Conservation (phyloP, 345 rosid genomes). For the Eucalyptus guilfoylei region DNA sequence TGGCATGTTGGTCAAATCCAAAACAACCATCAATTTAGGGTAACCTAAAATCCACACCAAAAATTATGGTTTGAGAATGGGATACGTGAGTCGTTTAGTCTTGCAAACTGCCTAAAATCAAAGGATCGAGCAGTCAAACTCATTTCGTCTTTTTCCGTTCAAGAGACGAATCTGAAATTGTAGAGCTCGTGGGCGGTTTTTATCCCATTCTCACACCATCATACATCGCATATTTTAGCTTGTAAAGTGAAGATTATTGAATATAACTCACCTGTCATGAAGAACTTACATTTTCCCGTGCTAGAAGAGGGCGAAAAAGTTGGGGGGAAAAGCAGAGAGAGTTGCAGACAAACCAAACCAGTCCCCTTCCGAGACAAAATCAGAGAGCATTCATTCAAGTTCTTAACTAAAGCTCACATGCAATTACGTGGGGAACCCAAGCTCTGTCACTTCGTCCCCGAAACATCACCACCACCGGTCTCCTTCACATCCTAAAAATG, state of each 20-base stretch:
- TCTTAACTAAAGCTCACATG: neutral
- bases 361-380: neutral
- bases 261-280: neutral
- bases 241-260: neutral
- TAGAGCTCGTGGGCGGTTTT: neutral
- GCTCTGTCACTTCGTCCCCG: neutral
- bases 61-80: neutral
- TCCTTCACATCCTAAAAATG: neutral
- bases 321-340: neutral
- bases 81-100: rapidly evolving
- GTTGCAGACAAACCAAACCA: neutral
- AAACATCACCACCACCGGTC: neutral
- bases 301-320: neutral
- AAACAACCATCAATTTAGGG: neutral
- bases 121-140: neutral
- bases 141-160: neutral
- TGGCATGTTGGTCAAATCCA: neutral
- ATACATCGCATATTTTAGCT: neutral
- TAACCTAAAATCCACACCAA: neutral
- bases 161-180: neutral
- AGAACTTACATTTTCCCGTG: neutral
- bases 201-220: neutral
- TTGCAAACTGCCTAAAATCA: neutral
- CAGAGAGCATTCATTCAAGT: neutral
- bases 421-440: neutral